Conservation (phyloP, 1,284 basidiomycete genomes). For the Fistulinella cinereoalba region DNA sequence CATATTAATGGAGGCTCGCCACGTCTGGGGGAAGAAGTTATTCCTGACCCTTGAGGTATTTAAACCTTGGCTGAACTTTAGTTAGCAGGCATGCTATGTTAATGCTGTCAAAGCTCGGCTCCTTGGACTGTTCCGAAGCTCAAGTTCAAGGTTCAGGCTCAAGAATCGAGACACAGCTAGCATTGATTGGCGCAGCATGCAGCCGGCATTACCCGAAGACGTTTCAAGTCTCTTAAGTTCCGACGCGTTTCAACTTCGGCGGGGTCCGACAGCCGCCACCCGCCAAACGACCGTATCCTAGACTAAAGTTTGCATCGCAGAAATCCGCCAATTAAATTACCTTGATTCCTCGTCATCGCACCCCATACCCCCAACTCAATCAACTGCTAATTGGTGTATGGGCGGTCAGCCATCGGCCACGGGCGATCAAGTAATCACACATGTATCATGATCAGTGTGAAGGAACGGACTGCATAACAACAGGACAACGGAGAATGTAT, state of each 20-base stretch:
- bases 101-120: too few species aligned
- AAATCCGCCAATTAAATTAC: too few species aligned
- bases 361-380: too few species aligned
- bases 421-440: not conserved
- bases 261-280: not conserved
- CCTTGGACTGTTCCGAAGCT: not conserved
- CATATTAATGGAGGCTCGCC: constrained; percentile 7
- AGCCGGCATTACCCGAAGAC: not conserved
- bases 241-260: not conserved
- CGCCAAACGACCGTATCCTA: not conserved
- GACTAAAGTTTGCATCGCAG: not conserved
- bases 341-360: too few species aligned
- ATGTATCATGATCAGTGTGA: too few species aligned
- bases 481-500: too few species aligned
- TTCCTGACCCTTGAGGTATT: not conserved
- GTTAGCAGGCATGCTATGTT: too few species aligned
- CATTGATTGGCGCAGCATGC: not conserved
- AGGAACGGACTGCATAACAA: too few species aligned
- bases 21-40: too few species aligned
- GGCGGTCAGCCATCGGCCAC: too few species aligned
- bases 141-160: not conserved
- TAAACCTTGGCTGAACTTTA: not conserved
- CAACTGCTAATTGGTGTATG: too few species aligned
- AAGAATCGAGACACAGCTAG: too few species aligned
- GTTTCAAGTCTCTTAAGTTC: not conserved